A percentile compares a stretch with the other conserved stretches of the same genome.
Conservation (phyloP, 495 filamentous ascomycete species). For the Apodospora peruviana region DNA sequence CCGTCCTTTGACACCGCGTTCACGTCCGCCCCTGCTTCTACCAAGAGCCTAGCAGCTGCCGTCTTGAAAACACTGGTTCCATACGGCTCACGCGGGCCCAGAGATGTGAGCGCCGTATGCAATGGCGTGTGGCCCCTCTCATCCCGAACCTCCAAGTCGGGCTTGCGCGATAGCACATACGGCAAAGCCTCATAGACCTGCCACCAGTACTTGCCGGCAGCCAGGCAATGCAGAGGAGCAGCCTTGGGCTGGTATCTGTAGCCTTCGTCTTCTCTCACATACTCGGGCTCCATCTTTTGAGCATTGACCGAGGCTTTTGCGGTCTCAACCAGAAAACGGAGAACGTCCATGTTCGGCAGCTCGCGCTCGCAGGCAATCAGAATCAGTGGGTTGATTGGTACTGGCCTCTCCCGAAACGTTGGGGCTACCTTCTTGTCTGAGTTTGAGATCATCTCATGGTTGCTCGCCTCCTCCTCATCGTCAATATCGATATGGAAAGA, state of each 20-base stretch:
- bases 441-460: too few species aligned
- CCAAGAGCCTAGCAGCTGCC: conserved; percentile 6
- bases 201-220: conserved; percentile 38
- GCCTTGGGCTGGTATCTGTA: conserved; percentile 6
- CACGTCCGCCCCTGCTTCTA: background rate
- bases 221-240: conserved; percentile 33
- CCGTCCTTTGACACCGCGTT: background rate
- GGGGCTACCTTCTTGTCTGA: too few species aligned
- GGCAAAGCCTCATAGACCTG: conserved; percentile 32
- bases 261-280: conserved; percentile 17
- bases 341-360: conserved; percentile 37
- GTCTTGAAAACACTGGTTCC: conserved; percentile 14
- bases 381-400: conserved; percentile 15
- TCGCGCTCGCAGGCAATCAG: conserved; percentile 23
- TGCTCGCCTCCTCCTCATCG: too few species aligned
- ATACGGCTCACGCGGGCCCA: too few species aligned
- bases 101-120: conserved; percentile 34
- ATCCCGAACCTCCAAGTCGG: conserved; percentile 32
- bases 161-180: conserved; percentile 38
- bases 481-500: too few species aligned
- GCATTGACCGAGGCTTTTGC: conserved; percentile 15
- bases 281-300: too few species aligned
- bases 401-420: too few species aligned
- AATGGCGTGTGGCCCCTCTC: conserved; percentile 35
- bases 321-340: conserved; percentile 37